A percentile compares a stretch with the other conserved stretches of the same genome.
Conservation (phyloP, 2,329 filamentous ascomycete genomes). For the Aureobasidium sp. region DNA sequence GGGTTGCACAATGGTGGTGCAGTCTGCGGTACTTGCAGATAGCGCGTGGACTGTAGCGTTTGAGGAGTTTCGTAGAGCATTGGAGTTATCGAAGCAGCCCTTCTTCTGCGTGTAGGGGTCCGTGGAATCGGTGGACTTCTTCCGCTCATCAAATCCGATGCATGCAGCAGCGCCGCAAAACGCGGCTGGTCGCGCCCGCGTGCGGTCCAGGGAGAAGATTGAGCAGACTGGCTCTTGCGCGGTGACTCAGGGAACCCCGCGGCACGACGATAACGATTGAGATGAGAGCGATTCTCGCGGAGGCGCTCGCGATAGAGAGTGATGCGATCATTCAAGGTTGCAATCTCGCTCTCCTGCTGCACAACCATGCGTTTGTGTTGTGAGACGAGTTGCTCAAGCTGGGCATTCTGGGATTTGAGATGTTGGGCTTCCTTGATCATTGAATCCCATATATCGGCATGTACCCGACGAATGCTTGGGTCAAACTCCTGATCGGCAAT, state of each 20-base stretch:
- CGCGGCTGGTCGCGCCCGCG: slow-evolving; percentile 30
- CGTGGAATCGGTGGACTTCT: slow-evolving; percentile 41
- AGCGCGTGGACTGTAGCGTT: slow-evolving; percentile 27
- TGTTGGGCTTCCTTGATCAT: slow-evolving; percentile 47
- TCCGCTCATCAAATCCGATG: slow-evolving; percentile 67
- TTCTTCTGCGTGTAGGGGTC: slow-evolving; percentile 55
- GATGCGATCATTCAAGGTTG: slow-evolving; percentile 64
- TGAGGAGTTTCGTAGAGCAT: slow-evolving; percentile 23
- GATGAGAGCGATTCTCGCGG: slow-evolving; percentile 79
- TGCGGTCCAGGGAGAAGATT: slow-evolving; percentile 28
- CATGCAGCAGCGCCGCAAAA: slow-evolving; percentile 67
- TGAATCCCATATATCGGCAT: slow-evolving; percentile 47
- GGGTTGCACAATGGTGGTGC: slow-evolving; percentile 10
- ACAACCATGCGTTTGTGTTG: slow-evolving; percentile 71
- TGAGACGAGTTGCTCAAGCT: slow-evolving; percentile 55
- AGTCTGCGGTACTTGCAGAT: slow-evolving; percentile 14
- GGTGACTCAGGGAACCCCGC: slow-evolving; percentile 41
- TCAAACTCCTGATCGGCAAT: slow-evolving; percentile 41
- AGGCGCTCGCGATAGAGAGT: slow-evolving; percentile 72
- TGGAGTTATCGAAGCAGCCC: slow-evolving; percentile 17
- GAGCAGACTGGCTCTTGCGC: not conserved
- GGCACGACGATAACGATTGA: slow-evolving; percentile 65
- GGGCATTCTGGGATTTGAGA: slow-evolving; percentile 56
- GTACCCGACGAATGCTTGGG: slow-evolving; percentile 31
- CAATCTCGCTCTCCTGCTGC: slow-evolving; percentile 65